Conservation (phyloP, 768 basidiomycete genomes). For the Punctularia strigosozonata region DNA sequence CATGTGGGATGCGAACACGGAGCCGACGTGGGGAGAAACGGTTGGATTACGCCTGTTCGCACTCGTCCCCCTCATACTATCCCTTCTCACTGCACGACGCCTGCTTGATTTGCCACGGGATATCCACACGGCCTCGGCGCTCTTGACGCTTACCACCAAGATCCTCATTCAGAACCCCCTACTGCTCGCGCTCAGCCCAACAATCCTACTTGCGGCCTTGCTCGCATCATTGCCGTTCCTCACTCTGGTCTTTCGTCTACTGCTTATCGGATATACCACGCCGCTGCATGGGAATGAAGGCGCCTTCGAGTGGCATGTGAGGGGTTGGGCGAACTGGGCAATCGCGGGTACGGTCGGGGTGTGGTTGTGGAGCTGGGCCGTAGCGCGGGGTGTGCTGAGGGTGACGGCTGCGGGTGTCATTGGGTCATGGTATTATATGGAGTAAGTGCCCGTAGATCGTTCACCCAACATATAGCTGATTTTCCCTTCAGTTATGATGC, state of each 20-base stretch:
- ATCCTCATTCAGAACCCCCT: slow-evolving; percentile 65
- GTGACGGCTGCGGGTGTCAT: slow-evolving; percentile 74
- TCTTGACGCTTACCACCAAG: slow-evolving; percentile 49
- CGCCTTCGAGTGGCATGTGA: slow-evolving; percentile 38
- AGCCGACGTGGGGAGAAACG: slow-evolving; percentile 75
- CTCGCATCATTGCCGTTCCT: slow-evolving; percentile 70
- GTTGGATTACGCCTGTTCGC: slow-evolving; percentile 80
- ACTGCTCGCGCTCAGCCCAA: slow-evolving; percentile 63
- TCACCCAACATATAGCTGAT: not conserved
- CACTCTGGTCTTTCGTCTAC: slow-evolving; percentile 64
- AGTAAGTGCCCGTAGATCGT: slow-evolving; percentile 25
- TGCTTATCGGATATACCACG: slow-evolving; percentile 56
- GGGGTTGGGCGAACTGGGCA: slow-evolving; percentile 68
- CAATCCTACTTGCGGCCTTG: slow-evolving; percentile 54
- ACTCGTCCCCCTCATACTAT: slow-evolving; percentile 57
- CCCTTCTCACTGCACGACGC: slow-evolving; percentile 59
- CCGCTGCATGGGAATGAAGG: slow-evolving; percentile 29
- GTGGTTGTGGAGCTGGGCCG: slow-evolving; percentile 70
- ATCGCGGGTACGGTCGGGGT: slow-evolving; percentile 37
- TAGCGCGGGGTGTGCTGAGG: slow-evolving; percentile 68
- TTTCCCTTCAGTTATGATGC: slow-evolving; percentile 6
- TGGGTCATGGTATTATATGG: slow-evolving; percentile 84
- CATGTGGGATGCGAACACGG: slow-evolving; percentile 37
- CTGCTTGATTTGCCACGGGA: slow-evolving; percentile 60
- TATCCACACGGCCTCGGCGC: slow-evolving; percentile 52